These are phyloP conservation scores for Kwoniella dejecticola DNA, from an alignment of 768 basidiomycete genomes.

Conservation along the genomic window DNA sequence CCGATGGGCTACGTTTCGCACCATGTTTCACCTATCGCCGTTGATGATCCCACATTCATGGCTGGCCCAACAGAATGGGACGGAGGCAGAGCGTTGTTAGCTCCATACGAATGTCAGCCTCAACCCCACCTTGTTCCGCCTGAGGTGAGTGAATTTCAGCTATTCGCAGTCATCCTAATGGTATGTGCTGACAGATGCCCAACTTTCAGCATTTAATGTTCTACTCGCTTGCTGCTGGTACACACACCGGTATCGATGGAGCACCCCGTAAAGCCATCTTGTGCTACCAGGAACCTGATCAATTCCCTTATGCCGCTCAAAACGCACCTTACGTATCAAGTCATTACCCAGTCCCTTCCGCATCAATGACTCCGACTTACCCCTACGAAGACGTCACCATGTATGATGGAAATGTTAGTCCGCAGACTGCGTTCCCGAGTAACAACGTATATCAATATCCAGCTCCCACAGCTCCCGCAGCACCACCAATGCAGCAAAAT, in stretches of 20 bases:
- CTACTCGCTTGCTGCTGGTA: slow-evolving; percentile 43
- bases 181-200: not conserved
- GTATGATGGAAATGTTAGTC: slow-evolving; percentile 14
- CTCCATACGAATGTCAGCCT: slow-evolving; percentile 23
- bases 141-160: slow-evolving; percentile 34
- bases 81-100: slow-evolving; percentile 24
- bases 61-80: slow-evolving; percentile 10
- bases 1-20: not conserved
- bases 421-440: slow-evolving; percentile 7
- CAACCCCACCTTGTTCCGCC: slow-evolving; percentile 31
- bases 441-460: slow-evolving; percentile 13
- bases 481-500: not conserved
- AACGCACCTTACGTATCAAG: not conserved
- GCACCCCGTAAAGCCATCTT: slow-evolving; percentile 46
- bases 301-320: slow-evolving; percentile 2
- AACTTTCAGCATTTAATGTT: slow-evolving; percentile 40
- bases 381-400: slow-evolving; percentile 14
- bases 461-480: not conserved
- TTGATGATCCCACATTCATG: slow-evolving; percentile 1
- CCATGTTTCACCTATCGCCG: not conserved
- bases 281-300: slow-evolving; percentile 38
- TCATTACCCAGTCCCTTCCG: not conserved
- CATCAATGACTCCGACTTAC: not conserved
- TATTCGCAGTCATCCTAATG: not conserved
- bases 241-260: slow-evolving; percentile 50